These are phyloP conservation scores for Phytophthora chlamydospora DNA, from an alignment of 352 stramenopile species.

Conservation along the genomic window DNA sequence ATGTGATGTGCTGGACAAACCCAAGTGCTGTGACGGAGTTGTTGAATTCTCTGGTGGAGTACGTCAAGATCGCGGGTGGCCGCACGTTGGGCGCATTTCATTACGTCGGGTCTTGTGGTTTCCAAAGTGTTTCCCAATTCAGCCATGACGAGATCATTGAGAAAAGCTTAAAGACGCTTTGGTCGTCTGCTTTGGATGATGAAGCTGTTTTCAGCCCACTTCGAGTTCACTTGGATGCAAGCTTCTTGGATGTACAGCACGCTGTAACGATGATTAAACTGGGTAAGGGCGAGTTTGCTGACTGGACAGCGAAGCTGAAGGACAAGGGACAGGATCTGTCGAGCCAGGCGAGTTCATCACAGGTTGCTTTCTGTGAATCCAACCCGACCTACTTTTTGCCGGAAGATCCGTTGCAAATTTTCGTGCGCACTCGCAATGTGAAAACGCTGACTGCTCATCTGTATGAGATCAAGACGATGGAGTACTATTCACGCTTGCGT, in stretches of 20 bases:
- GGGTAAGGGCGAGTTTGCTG: constrained; percentile 27
- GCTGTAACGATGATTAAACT: constrained; percentile 39
- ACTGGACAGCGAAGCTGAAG: constrained; percentile 45
- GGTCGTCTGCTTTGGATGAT: constrained; percentile 23
- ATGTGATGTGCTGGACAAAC: constrained; percentile 16
- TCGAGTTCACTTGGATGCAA: constrained; percentile 14
- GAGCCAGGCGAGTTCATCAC: constrained; percentile 27
- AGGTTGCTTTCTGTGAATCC: constrained; percentile 56
- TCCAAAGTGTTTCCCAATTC: constrained; percentile 14
- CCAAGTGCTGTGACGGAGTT: constrained; percentile 15
- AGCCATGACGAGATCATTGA: constrained; percentile 24
- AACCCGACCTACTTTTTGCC: constrained; percentile 50
- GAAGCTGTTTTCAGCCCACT: constrained; percentile 22
- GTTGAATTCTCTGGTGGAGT: constrained; percentile 29
- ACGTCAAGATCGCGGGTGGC: constrained; percentile 28
- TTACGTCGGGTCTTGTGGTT: constrained; percentile 9
- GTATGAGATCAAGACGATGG: constrained; percentile 65
- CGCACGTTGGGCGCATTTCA: constrained; percentile 4
- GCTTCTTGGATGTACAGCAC: constrained; percentile 31
- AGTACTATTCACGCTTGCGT: constrained; percentile 59
- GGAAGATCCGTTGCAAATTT: constrained; percentile 46
- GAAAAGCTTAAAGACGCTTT: constrained; percentile 28
- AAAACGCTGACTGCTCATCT: constrained; percentile 60
- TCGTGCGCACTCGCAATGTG: constrained; percentile 53
- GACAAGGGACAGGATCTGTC: constrained; percentile 23